phyloP scores from a whole-genome alignment of 2,329 filamentous ascomycete species.

The Fusarium sulawesiense region DNA sequence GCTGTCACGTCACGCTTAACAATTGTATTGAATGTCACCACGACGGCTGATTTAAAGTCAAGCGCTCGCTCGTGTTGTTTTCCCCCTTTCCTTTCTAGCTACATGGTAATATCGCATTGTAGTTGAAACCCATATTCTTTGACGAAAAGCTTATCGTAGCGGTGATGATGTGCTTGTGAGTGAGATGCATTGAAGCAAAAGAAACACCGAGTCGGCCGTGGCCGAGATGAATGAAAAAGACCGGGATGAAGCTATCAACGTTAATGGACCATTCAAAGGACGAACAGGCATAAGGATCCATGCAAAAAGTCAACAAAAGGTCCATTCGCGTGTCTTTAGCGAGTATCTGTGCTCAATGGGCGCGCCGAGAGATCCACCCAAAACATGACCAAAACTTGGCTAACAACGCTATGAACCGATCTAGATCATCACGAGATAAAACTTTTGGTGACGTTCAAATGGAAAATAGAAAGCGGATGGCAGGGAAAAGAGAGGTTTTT shows the following conservation, averaged over 20 bases:
- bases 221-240: background rate
- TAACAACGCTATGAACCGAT: background rate
- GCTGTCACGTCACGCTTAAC: conserved; percentile 10
- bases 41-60: background rate
- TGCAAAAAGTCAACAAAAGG: background rate
- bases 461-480: background rate
- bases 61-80: no score
- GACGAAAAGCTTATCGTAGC: background rate
- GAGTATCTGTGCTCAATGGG: background rate
- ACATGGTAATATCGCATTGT: no score
- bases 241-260: background rate
- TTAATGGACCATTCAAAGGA: background rate
- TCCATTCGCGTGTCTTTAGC: background rate
- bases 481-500: background rate
- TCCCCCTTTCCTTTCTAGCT: no score
- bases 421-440: background rate
- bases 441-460: background rate
- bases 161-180: background rate
- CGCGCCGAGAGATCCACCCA: background rate
- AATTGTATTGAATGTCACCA: conserved; percentile 13
- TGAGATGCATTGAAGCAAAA: background rate
- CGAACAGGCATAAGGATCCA: background rate
- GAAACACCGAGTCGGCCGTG: background rate
- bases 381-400: background rate
- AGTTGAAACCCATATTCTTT: background rate